Evolutionary conservation across 2,329 filamentous ascomycete genomes (phyloP).

Genomic region (Diaporthe sp.): DNA sequence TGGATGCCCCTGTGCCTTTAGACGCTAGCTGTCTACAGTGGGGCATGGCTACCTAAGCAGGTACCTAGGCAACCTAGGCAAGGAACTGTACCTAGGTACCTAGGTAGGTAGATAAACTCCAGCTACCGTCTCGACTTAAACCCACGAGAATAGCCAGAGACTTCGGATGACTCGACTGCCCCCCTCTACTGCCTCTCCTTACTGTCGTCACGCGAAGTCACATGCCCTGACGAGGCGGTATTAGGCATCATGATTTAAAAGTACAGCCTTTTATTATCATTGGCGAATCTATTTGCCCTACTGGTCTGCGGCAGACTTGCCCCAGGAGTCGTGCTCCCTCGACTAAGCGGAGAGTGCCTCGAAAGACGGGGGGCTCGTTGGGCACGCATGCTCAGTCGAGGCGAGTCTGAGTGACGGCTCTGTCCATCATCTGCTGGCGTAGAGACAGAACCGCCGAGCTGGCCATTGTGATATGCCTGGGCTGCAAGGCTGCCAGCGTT

Average conservation of each 20-base stretch:
- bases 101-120: not conserved
- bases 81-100: no score
- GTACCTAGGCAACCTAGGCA: not conserved
- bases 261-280: conserved; percentile 32
- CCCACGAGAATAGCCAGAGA: not conserved
- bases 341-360: conserved; percentile 1
- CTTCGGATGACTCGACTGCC: not conserved
- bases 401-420: not conserved
- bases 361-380: not conserved
- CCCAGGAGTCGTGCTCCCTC: not conserved
- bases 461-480: not conserved
- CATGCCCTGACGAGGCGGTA: not conserved
- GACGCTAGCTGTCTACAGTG: not conserved
- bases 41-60: not conserved
- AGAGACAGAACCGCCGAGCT: not conserved
- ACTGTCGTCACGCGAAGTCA: not conserved
- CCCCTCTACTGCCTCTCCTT: not conserved
- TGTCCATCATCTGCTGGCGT: not conserved
- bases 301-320: not conserved
- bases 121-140: not conserved
- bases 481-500: not conserved
- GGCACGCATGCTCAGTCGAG: not conserved
- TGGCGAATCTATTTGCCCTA: conserved; percentile 32
- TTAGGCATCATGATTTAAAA: conserved; percentile 12
- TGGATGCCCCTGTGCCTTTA: not conserved